Evolutionary conservation across 768 basidiomycete genomes (phyloP).

Genomic region (Agaricus blazei): DNA sequence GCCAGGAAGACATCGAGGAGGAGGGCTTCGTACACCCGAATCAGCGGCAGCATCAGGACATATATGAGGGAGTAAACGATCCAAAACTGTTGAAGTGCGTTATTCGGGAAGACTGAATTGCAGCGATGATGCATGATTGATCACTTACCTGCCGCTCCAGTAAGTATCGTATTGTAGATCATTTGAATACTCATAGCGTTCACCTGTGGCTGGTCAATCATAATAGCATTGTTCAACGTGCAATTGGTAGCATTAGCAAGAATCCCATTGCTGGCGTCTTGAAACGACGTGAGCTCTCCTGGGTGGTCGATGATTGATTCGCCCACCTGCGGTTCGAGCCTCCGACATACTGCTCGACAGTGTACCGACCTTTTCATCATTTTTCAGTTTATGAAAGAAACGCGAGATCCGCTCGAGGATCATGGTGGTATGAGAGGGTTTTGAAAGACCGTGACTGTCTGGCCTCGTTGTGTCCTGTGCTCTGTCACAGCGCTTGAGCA

Average conservation of each 20-base stretch:
- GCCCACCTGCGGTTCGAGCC: too few species aligned
- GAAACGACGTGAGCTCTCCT: too few species aligned
- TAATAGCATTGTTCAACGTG: not conserved
- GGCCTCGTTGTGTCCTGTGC: too few species aligned
- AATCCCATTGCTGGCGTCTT: not conserved
- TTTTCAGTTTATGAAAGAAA: not conserved
- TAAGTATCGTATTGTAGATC: not conserved
- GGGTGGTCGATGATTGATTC: too few species aligned
- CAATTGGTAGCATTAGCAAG: not conserved
- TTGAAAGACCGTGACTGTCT: not conserved
- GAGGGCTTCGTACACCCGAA: not conserved
- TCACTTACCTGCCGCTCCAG: not conserved
- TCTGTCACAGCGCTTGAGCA: too few species aligned
- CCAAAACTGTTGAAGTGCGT: not conserved
- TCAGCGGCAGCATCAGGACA: not conserved
- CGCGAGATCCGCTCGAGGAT: not conserved
- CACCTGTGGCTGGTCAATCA: not conserved
- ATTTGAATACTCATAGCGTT: not conserved
- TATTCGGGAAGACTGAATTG: not conserved
- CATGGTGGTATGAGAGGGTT: not conserved
- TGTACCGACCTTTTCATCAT: too few species aligned
- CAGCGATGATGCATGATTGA: not conserved
- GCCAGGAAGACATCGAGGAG: not conserved
- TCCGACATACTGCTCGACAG: too few species aligned
- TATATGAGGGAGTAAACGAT: not conserved